Percentiles rank a stretch among this genome's conserved stretches.
Conservation (phyloP, 495 filamentous ascomycete genomes). For the Trichoderma virens region DNA sequence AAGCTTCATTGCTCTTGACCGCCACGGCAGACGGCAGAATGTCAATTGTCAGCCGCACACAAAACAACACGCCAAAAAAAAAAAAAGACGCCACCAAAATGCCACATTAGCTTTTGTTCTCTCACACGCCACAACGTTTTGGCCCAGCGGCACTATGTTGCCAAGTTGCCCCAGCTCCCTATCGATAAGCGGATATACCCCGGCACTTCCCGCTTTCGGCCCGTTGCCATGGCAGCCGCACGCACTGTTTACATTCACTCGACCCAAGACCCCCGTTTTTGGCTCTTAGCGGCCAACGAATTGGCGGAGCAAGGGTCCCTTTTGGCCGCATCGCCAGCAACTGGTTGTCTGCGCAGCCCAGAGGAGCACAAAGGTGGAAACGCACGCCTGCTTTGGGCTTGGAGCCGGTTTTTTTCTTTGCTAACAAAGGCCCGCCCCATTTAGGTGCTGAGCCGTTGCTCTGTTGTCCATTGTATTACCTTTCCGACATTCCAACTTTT, state of each 20-base stretch:
- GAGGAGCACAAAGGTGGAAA: not conserved
- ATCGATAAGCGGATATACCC: conserved; percentile 1
- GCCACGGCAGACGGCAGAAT: not conserved
- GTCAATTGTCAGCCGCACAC: not conserved
- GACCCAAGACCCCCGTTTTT: not conserved
- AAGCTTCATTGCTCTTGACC: too few relatives aligned
- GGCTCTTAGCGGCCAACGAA: not conserved
- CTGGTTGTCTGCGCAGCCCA: not conserved
- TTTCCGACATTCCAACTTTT: not conserved
- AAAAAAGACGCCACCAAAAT: too few relatives aligned
- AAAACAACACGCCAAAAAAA: too few relatives aligned
- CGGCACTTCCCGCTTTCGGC: not conserved
- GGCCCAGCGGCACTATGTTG: not conserved
- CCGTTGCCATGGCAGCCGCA: conserved; percentile 12
- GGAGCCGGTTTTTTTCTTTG: not conserved
- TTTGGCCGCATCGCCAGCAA: not conserved
- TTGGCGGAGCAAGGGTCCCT: not conserved
- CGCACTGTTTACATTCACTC: conserved; percentile 10
- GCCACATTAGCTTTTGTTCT: too few relatives aligned
- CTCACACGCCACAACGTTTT: not conserved
- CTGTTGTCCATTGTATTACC: not conserved
- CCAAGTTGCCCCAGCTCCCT: not conserved
- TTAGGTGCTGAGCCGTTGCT: not conserved
- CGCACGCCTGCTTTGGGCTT: not conserved
- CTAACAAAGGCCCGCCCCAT: not conserved